These are phyloP conservation scores for Saccharomycopsis crataegensis DNA, from an alignment of 1,139 yeast genomes.

Conservation along the genomic window DNA sequence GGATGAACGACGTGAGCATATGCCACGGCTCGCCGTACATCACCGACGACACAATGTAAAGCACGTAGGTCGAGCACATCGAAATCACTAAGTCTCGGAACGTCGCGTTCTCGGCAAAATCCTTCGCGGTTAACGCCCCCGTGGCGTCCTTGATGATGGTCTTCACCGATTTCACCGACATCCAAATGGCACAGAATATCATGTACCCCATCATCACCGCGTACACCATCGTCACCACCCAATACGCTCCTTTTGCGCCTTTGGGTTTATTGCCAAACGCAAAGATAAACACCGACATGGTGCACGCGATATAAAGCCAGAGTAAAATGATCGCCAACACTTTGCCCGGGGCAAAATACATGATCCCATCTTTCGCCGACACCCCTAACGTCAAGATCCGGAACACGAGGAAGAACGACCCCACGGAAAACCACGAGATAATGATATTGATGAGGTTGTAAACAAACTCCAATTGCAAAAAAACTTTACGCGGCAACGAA, in stretches of 20 bases:
- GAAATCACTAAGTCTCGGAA: conserved; percentile 88
- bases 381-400: conserved; percentile 68
- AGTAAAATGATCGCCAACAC: conserved; percentile 50
- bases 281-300: conserved; percentile 85
- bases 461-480: conserved; percentile 67
- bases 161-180: conserved; percentile 68
- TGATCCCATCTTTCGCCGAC: conserved; percentile 64
- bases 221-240: conserved; percentile 80
- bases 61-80: conserved; percentile 71
- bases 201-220: conserved; percentile 89
- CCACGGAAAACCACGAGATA: conserved; percentile 76
- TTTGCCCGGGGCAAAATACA: conserved; percentile 43
- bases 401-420: conserved; percentile 75
- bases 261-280: conserved; percentile 93
- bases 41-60: conserved; percentile 72
- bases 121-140: neutral
- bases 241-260: conserved; percentile 78
- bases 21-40: conserved; percentile 95
- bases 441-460: conserved; percentile 66
- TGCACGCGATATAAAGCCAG: conserved; percentile 82
- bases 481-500: conserved; percentile 57
- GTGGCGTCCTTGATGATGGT: conserved; percentile 26
- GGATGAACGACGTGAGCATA: conserved; percentile 76
- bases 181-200: conserved; percentile 82
- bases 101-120: conserved; percentile 14